phyloP scores from a whole-genome alignment of 805 yeast species.

The Nakazawaea wyomingensis region DNA sequence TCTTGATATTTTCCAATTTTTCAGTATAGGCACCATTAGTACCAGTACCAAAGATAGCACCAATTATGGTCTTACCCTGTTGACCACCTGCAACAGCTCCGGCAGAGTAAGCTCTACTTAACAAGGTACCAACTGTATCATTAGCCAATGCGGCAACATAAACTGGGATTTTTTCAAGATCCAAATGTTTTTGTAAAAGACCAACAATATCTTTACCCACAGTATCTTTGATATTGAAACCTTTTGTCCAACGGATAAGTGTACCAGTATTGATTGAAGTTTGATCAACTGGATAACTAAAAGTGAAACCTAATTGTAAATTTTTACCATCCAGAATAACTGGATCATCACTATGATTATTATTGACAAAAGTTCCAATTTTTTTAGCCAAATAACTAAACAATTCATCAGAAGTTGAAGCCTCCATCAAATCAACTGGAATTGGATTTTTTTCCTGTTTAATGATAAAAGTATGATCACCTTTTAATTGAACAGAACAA shows the following conservation, averaged over 20 bases:
- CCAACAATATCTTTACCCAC: conserved; percentile 80
- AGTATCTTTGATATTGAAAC: conserved; percentile 80
- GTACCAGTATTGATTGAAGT: conserved; percentile 73
- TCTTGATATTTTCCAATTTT: conserved; percentile 63
- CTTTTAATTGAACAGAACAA: conserved; percentile 74
- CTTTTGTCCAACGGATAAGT: conserved; percentile 94
- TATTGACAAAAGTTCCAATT: conserved; percentile 56
- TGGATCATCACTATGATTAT: conserved; percentile 54
- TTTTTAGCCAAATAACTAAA: conserved; percentile 73
- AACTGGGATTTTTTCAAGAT: conserved; percentile 55
- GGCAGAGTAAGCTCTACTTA: conserved; percentile 81
- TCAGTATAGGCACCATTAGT: conserved; percentile 95
- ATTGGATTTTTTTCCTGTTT: conserved; percentile 75
- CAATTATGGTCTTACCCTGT: conserved; percentile 73
- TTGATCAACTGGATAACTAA: conserved; percentile 90
- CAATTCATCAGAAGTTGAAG: conserved; percentile 57
- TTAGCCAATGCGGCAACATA: conserved; percentile 84
- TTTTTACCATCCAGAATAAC: conserved; percentile 20
- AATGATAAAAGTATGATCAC: conserved; percentile 73
- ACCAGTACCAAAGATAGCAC: conserved; percentile 95
- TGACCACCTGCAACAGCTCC: conserved; percentile 47
- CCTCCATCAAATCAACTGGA: conserved; percentile 69
- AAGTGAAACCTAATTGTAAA: conserved; percentile 86
- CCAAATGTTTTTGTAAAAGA: conserved; percentile 65
- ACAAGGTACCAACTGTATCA: conserved; percentile 92